Conservation (phyloP, 306 rosid genomes). For the Cyamopsis tetragonoloba region DNA sequence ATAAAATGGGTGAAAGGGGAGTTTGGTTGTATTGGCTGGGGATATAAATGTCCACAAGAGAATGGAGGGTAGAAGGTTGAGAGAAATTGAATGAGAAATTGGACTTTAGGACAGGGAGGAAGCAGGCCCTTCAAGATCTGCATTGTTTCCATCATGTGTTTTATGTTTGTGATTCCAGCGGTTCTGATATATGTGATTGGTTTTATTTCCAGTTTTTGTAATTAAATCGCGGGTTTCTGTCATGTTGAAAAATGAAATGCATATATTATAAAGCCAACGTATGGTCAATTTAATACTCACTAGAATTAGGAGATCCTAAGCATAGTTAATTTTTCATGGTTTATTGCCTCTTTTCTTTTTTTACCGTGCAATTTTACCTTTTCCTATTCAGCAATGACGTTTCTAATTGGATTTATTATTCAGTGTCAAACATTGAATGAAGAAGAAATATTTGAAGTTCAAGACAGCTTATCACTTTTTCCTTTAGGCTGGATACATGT, state of each 20-base stretch:
- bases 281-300: neutral
- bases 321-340: conserved; percentile 7
- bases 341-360: neutral
- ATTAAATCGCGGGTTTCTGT: neutral
- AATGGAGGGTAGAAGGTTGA: neutral
- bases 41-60: neutral
- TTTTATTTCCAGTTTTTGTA: neutral
- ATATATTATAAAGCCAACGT: neutral
- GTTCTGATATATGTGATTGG: neutral
- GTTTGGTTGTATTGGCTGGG: neutral
- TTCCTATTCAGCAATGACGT: conserved; percentile 18
- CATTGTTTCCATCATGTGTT: neutral
- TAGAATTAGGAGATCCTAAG: conserved; percentile 22
- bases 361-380: neutral
- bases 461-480: conserved; percentile 88
- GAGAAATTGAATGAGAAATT: neutral
- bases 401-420: conserved; percentile 23
- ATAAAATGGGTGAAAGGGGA: neutral
- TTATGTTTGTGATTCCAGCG: neutral
- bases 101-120: neutral
- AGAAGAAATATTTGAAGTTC: conserved; percentile 99
- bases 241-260: neutral
- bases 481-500: conserved; percentile 99
- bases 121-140: neutral
- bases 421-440: conserved; percentile 98